phyloP scores from a whole-genome alignment of 306 rosid genomes.

The Prunus davidiana region DNA sequence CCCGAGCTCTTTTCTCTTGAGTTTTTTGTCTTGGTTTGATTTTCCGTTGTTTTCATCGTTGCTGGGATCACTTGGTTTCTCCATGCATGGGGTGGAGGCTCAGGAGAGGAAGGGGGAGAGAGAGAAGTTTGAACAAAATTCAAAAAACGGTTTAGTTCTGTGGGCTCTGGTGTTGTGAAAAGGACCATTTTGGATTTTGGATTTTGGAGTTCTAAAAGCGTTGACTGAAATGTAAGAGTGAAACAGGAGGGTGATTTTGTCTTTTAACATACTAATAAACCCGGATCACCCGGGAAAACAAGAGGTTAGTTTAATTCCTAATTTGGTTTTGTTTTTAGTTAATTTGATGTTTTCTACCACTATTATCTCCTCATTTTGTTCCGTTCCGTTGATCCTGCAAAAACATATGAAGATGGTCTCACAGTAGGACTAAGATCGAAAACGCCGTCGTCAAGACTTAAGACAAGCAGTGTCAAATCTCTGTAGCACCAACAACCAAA shows the following conservation, averaged over 20 bases:
- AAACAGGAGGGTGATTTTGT: neutral
- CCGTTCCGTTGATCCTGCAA: neutral
- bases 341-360: slow-evolving; percentile 22
- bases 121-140: neutral
- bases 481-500: neutral
- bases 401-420: neutral
- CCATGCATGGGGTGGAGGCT: slow-evolving; percentile 1
- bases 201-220: neutral
- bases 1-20: slow-evolving; percentile 53
- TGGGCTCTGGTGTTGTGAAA: neutral
- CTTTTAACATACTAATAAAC: neutral
- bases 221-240: neutral
- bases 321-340: neutral
- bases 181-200: neutral
- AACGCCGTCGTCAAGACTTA: too few species aligned
- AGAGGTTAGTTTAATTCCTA: slow-evolving; percentile 5
- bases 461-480: too few species aligned
- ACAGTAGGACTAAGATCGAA: too few species aligned
- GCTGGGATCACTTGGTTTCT: neutral
- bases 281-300: slow-evolving; percentile 18
- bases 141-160: slow-evolving; percentile 20
- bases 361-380: slow-evolving; percentile 15
- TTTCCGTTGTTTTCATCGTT: neutral
- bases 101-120: neutral
- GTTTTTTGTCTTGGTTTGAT: neutral